Base-by-base conservation (phyloP, 768 basidiomycete genomes). In the Tephrocybe sp. region DNA sequence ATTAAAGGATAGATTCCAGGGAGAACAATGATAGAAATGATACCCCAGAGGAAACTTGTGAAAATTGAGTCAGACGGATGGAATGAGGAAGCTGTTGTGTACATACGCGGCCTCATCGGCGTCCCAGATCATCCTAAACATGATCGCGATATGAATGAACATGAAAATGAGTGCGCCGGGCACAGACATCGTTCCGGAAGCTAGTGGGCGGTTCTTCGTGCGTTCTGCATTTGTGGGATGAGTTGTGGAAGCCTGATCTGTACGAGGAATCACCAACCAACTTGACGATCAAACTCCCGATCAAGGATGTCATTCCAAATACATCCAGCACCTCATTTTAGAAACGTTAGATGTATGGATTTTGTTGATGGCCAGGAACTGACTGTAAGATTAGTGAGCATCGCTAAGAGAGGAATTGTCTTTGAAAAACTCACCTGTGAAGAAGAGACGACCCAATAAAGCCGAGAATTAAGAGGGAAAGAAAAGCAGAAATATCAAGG, bases 1-100 rank as follows among this genome's bases (percentile, higher is more conserved):
- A 70, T 67, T 7, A 73, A 51, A 12, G 73, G 73, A 48, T 75
- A 75, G 18, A 69, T 31, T 21, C 53, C 55, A 25, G 54, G 53
- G 16, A 58, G 45, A 18, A 49, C 44, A 15, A 62, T 44, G 24
- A 61, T 56, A 8, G 54, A 47, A 5, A 56, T n/a, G 6, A 57
- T n/a, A 1, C 59, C 60, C 40, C 56, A 51, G 34, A 34, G 19
- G 21, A 52, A 52, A 18, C 46, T 56, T 19, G 16, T 6, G 8
- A 39, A 30, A 4, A 22, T n/a, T 32, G n/a, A 16, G 21, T 34
- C 16, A 35, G 16, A 6, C 12, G 8, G 4, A 5, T 16, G 16
- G n/a, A n/a, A n/a, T 30, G 12, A 2, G 18, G 18, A 38, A 35
- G 44, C 13, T 1, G 1, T 5, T 22, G 13, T 19, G 12, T 4